Evolutionary conservation across 2,329 filamentous ascomycete genomes (phyloP).

Genomic region (Scedosporium dehoogii): DNA sequence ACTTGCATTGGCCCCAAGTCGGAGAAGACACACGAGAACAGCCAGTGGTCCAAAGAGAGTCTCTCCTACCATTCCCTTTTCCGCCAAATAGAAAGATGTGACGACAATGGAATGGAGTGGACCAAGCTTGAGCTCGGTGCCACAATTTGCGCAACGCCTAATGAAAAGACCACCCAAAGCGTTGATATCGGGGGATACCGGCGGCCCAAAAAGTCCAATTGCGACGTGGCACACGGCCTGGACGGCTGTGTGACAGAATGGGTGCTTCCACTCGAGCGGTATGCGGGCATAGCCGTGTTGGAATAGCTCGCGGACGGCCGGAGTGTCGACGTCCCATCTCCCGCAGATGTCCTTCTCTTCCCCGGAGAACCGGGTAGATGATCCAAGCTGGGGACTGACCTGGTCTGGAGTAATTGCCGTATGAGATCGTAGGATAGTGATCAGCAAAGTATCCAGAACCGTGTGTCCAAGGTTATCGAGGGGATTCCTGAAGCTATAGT

Average conservation of each 20-base stretch:
- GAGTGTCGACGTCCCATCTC: constrained; percentile 30
- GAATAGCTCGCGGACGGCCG: constrained; percentile 20
- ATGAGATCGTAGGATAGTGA: constrained; percentile 25
- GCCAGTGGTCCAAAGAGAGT: not conserved
- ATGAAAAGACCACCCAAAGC: not conserved
- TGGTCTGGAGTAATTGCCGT: constrained; percentile 16
- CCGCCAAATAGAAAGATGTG: not conserved
- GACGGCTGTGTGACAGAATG: constrained; percentile 31
- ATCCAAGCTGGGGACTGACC: constrained; percentile 17
- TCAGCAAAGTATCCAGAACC: constrained; percentile 26
- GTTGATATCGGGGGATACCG: not conserved
- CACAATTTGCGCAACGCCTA: not conserved
- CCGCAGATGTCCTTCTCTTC: constrained; percentile 31
- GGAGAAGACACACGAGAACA: not conserved
- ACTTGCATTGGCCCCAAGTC: not conserved
- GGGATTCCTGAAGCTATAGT: not conserved
- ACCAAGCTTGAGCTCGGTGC: not conserved
- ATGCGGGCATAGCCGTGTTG: constrained; percentile 16
- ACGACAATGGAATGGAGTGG: not conserved
- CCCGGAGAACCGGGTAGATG: constrained; percentile 20
- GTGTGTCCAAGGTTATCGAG: constrained; percentile 23
- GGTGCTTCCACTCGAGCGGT: constrained; percentile 29
- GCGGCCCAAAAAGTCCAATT: constrained; percentile 8
- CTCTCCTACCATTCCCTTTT: not conserved
- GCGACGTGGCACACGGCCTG: constrained; percentile 28